These are phyloP conservation scores for Acidomyces sp. DNA, from an alignment of 495 filamentous ascomycete genomes.

Conservation along the genomic window DNA sequence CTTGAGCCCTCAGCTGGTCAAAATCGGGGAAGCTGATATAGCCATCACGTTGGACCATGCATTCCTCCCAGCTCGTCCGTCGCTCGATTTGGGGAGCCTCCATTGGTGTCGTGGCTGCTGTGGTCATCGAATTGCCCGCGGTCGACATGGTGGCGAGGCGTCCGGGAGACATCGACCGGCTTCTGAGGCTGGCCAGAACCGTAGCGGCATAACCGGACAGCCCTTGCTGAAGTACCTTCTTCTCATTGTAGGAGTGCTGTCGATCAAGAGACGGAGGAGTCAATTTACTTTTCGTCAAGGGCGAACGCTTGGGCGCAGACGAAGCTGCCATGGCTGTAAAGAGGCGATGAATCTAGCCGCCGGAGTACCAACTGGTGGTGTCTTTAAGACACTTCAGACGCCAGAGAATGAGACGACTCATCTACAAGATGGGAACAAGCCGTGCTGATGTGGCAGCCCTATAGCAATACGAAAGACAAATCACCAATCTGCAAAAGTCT, in stretches of 20 bases:
- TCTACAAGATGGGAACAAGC: neutral
- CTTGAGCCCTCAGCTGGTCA: slow-evolving; percentile 24
- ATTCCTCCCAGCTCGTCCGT: slow-evolving; percentile 18
- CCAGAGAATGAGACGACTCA: no score
- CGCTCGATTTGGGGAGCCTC: slow-evolving; percentile 1
- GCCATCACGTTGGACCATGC: slow-evolving; percentile 26
- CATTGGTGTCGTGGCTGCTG: slow-evolving; percentile 4
- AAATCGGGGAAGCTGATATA: slow-evolving; percentile 39
- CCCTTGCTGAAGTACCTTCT: neutral
- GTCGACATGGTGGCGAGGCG: slow-evolving; percentile 7
- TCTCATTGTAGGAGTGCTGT: slow-evolving; percentile 18
- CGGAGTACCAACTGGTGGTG: neutral
- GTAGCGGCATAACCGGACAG: slow-evolving; percentile 21
- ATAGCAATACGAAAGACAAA: neutral
- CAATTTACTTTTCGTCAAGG: slow-evolving; percentile 27
- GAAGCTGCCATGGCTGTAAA: slow-evolving; percentile 14
- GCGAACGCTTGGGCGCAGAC: slow-evolving; percentile 19
- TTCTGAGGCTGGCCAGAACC: slow-evolving; percentile 24
- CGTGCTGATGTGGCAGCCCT: neutral
- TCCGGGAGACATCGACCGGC: slow-evolving; percentile 13
- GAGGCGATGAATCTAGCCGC: slow-evolving; percentile 1
- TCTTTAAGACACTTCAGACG: neutral
- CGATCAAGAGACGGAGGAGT: slow-evolving; percentile 26
- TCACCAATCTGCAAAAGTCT: neutral
- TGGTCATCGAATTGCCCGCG: neutral